Conservation (phyloP, 768 basidiomycete species). For the Hypholoma fasciculare region DNA sequence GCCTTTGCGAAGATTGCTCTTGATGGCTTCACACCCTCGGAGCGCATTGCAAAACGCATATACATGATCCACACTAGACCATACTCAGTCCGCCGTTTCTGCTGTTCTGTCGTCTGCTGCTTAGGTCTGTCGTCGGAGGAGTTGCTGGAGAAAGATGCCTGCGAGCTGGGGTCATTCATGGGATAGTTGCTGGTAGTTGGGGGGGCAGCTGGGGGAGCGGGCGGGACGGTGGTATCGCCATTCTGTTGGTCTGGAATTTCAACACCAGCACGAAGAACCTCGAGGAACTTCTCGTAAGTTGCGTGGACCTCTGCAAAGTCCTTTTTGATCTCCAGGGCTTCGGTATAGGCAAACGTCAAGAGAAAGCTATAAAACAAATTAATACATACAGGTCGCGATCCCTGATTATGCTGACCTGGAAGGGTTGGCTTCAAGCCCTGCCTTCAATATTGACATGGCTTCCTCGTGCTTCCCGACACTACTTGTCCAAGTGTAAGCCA, state of each 20-base stretch:
- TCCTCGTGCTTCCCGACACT: conserved; percentile 80
- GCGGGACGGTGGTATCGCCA: not conserved
- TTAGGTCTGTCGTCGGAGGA: conserved; percentile 51
- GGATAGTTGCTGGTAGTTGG: not conserved
- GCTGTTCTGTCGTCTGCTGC: conserved; percentile 54
- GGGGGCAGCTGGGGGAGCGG: conserved; percentile 3
- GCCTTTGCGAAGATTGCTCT: conserved; percentile 81
- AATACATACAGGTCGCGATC: not conserved
- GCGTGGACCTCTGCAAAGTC: conserved; percentile 68
- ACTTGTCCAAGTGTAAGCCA: conserved; percentile 85
- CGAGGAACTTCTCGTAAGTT: conserved; percentile 73
- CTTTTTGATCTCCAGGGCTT: conserved; percentile 60
- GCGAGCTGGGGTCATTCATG: conserved; percentile 22
- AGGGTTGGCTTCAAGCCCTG: conserved; percentile 88
- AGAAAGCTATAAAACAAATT: conserved; percentile 62
- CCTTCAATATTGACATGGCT: conserved; percentile 74
- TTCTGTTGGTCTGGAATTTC: conserved; percentile 51
- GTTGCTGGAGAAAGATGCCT: conserved; percentile 36
- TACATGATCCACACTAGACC: conserved; percentile 86
- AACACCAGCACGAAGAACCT: conserved; percentile 60
- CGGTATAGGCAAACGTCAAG: conserved; percentile 87
- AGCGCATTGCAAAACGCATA: conserved; percentile 88
- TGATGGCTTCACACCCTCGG: conserved; percentile 83
- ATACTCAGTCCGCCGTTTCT: conserved; percentile 66
- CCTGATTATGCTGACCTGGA: conserved; percentile 49